Percentiles rank a stretch among this genome's conserved stretches.
Conservation (phyloP, 2,329 filamentous ascomycete genomes). For the Chaetomium olivaceum region DNA sequence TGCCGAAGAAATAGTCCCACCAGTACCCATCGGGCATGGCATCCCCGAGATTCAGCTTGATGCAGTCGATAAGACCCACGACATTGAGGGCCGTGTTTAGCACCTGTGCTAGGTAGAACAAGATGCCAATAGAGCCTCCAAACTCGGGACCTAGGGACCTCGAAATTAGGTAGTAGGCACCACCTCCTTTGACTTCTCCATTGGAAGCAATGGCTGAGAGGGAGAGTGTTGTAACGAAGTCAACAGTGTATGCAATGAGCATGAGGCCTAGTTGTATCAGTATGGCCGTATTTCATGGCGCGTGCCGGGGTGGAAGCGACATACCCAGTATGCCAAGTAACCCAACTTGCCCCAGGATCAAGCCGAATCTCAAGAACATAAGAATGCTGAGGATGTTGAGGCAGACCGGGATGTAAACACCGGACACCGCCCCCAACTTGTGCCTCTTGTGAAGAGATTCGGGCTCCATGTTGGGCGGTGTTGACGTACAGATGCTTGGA, state of each 20-base stretch:
- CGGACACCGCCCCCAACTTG: constrained; percentile 75
- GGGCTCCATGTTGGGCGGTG: constrained; percentile 37
- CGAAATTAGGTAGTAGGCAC: constrained; percentile 87
- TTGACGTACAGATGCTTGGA: neutral
- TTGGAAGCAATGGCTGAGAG: constrained; percentile 89
- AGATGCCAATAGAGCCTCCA: constrained; percentile 81
- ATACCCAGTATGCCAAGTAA: constrained; percentile 76
- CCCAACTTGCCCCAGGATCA: constrained; percentile 78
- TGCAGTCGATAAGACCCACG: constrained; percentile 80
- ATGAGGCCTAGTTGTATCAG: constrained; percentile 61
- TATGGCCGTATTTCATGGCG: neutral
- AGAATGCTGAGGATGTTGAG: constrained; percentile 87
- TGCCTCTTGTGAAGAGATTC: constrained; percentile 43
- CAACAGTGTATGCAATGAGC: constrained; percentile 72
- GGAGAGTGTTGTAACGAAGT: constrained; percentile 82
- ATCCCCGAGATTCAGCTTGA: constrained; percentile 71
- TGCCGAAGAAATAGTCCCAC: constrained; percentile 75
- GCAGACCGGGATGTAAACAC: constrained; percentile 85
- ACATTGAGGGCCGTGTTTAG: constrained; percentile 87
- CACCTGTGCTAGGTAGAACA: constrained; percentile 88
- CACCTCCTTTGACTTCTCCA: constrained; percentile 82
- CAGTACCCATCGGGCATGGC: constrained; percentile 71
- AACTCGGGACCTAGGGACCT: constrained; percentile 85
- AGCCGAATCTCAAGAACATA: constrained; percentile 88
- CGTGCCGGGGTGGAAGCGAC: neutral